Evolutionary conservation across 2,329 filamentous ascomycete genomes (phyloP), one percentile per base, ranked within the genome.

Genomic region (Trichoderma sp.): DNA sequence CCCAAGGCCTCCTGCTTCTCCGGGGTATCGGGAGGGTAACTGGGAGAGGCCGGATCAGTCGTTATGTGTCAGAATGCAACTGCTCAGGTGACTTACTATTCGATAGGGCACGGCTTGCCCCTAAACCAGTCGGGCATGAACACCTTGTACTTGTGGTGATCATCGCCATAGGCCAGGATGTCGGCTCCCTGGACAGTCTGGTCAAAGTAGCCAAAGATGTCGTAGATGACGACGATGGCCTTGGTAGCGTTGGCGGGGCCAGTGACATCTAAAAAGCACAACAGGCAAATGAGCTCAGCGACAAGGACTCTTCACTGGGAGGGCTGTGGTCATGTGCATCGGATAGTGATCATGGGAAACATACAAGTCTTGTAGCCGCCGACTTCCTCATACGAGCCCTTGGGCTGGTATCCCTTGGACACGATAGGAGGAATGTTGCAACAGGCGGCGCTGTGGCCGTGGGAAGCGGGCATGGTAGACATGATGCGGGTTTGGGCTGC

Each of bases 71-170:
- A 51, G 43, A 51, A 24, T 24, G n/a, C 30, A 28, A 21, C 36
- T 51, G 9, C 24, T 56, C 18, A 47, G 32, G 18, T 61, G 39
- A 18, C 47, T 76, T 74, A 81, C 88, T 86, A 82, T 78, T 84
- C 84, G 80, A 90, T 86, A 64, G 84, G 82, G 77, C 82, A 83
- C 2, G 93, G 92, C 75, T 88, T 86, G 80, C 93, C 94, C 73
- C 92, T 88, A 84, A 97, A 97, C 87, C 93, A 95, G 83, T 98
- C 95, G 32, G 95, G 95, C 74, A 98, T 95, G 83, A 95, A 94
- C 76, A 97, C 93, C 76, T 90, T 90, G 85, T 97, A 96, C 78
- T 92, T 89, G 80, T 84, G 88, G 82, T 83, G 86, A 80, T 84
- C 78, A 77, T 88, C 85, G 73, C 85, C 84, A 60, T 83, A 83